Evolutionary conservation across 352 stramenopile species (phyloP).

Genomic region (Pythium plurisporium): DNA sequence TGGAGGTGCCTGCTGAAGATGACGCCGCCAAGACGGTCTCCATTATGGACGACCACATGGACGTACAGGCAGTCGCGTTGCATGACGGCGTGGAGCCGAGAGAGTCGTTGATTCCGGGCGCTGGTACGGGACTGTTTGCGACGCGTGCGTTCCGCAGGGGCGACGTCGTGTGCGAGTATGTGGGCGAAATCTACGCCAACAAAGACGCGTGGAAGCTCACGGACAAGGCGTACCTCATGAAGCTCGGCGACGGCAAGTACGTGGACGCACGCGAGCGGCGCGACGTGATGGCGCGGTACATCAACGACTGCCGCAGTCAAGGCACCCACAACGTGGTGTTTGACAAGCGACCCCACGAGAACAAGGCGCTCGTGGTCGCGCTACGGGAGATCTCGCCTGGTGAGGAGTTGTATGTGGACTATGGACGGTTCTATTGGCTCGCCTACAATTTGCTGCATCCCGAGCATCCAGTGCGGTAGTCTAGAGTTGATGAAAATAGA

Average conservation of each 20-base stretch:
- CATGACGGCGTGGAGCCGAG: constrained; percentile 35
- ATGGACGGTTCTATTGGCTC: constrained; percentile 81
- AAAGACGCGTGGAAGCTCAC: constrained; percentile 42
- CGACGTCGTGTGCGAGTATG: constrained; percentile 31
- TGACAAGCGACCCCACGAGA: constrained; percentile 46
- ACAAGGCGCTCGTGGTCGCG: constrained; percentile 54
- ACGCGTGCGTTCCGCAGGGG: constrained; percentile 11
- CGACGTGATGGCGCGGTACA: constrained; percentile 60
- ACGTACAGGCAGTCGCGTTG: too few species aligned
- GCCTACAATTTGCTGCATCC: constrained; percentile 70
- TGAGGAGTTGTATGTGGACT: constrained; percentile 80
- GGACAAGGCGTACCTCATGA: constrained; percentile 82
- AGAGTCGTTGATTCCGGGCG: constrained; percentile 42
- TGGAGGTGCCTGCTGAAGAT: neutral
- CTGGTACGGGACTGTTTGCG: constrained; percentile 49
- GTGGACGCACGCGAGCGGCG: constrained; percentile 53
- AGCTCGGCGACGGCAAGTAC: constrained; percentile 69
- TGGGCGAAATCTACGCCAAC: constrained; percentile 26
- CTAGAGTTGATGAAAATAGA: neutral
- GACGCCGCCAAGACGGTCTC: neutral
- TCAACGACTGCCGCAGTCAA: constrained; percentile 68
- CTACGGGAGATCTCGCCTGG: constrained; percentile 45
- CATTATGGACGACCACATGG: too few species aligned
- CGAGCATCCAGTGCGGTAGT: constrained; percentile 46
- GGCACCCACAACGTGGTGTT: constrained; percentile 76